These are phyloP conservation scores for Colletotrichum phormii DNA, from an alignment of 2,329 filamentous ascomycete genomes.

Conservation along the genomic window DNA sequence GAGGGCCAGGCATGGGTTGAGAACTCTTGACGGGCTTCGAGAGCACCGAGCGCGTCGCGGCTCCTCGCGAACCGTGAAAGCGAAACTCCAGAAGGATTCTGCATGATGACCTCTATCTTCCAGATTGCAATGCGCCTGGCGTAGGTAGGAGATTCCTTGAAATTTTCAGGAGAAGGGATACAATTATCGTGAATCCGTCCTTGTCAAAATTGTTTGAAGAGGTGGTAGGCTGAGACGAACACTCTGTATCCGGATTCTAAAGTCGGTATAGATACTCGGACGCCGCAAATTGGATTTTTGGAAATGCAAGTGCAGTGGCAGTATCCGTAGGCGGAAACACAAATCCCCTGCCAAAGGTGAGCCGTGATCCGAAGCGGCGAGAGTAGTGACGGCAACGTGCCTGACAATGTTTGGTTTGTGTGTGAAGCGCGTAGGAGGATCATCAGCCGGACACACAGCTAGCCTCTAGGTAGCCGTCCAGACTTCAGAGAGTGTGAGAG, in stretches of 20 bases:
- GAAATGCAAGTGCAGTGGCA: background rate
- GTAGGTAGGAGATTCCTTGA: background rate
- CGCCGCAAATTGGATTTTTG: background rate
- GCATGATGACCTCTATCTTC: conserved; percentile 11
- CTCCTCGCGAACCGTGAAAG: background rate
- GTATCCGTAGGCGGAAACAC: background rate
- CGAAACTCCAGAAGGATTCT: background rate
- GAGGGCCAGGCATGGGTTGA: background rate
- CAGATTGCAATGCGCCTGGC: conserved; percentile 13
- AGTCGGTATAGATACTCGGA: too few species aligned
- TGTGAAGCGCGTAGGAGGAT: conserved; percentile 17
- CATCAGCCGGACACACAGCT: background rate
- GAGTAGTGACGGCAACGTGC: background rate
- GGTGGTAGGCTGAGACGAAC: conserved; percentile 1
- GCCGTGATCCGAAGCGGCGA: background rate
- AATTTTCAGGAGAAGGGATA: background rate
- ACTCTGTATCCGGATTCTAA: background rate
- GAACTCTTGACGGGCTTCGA: background rate
- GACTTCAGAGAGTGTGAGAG: background rate
- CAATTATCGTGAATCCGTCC: too few species aligned
- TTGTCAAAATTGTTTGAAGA: background rate
- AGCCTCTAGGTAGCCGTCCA: background rate
- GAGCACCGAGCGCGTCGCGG: background rate
- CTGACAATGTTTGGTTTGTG: conserved; percentile 9
- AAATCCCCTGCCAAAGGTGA: background rate